phyloP scores from a whole-genome alignment of 768 basidiomycete genomes.

The Tulasnella sp. region DNA sequence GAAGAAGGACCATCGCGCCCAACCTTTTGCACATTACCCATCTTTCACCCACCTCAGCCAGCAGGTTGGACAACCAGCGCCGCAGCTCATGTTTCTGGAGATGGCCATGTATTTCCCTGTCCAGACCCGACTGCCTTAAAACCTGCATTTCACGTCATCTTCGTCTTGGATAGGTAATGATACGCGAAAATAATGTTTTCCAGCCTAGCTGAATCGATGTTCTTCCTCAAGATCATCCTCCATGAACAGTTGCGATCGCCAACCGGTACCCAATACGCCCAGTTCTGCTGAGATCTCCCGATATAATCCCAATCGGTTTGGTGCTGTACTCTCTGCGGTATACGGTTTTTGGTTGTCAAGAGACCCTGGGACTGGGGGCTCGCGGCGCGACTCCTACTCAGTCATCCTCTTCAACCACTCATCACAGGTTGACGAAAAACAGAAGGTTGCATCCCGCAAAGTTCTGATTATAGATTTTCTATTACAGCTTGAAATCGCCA shows the following conservation, averaged over 20 bases:
- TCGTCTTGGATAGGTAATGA: conserved; percentile 40
- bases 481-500: conserved; percentile 25
- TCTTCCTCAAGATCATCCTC: conserved; percentile 44
- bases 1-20: conserved; percentile 33
- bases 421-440: background rate
- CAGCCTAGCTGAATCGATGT: background rate
- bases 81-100: conserved; percentile 41
- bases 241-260: conserved; percentile 34
- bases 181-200: background rate
- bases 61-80: conserved; percentile 25
- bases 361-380: conserved; percentile 27
- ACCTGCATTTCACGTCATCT: conserved; percentile 41
- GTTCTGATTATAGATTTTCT: background rate
- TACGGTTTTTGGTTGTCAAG: conserved; percentile 47
- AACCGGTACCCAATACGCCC: conserved; percentile 37
- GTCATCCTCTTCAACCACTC: conserved; percentile 36
- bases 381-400: conserved; percentile 44
- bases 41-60: conserved; percentile 37
- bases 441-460: too few relatives aligned
- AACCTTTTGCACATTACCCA: conserved; percentile 43
- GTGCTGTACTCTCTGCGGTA: conserved; percentile 47
- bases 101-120: conserved; percentile 46
- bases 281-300: conserved; percentile 30
- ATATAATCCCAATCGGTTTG: conserved; percentile 38
- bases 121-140: conserved; percentile 41